phyloP scores from a whole-genome alignment of 805 yeast genomes.

The Limtongia smithiae region DNA sequence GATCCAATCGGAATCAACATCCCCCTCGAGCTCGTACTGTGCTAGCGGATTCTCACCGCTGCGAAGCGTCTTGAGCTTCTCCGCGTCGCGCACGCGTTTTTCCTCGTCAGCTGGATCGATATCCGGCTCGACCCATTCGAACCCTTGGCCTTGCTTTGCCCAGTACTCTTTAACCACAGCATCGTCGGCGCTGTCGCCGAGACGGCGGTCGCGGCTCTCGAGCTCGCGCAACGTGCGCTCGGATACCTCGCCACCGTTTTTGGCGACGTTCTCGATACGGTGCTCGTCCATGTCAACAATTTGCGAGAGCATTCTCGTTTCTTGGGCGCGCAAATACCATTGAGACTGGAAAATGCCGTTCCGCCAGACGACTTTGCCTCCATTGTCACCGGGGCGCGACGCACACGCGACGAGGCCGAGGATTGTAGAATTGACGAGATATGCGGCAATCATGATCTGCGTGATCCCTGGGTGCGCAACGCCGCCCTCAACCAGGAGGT shows the following conservation, averaged over 20 bases:
- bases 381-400: constrained; percentile 51
- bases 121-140: constrained; percentile 87
- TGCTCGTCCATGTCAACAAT: constrained; percentile 62
- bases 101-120: constrained; percentile 72
- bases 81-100: constrained; percentile 31
- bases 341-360: constrained; percentile 60
- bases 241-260: constrained; percentile 43
- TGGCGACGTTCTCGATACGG: constrained; percentile 43
- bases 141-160: constrained; percentile 82
- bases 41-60: constrained; percentile 1
- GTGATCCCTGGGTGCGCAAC: constrained; percentile 41
- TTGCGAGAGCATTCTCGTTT: constrained; percentile 61
- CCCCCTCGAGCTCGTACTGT: constrained; percentile 7
- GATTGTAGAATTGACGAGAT: constrained; percentile 47
- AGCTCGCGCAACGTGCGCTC: constrained; percentile 37
- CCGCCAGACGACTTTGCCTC: constrained; percentile 55
- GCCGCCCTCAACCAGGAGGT: constrained; percentile 38
- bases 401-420: constrained; percentile 49
- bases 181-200: constrained; percentile 58
- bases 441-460: constrained; percentile 49
- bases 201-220: constrained; percentile 37
- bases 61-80: constrained; percentile 4
- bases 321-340: constrained; percentile 65
- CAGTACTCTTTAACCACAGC: constrained; percentile 73
- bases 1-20: constrained; percentile 16